A percentile compares a stretch with the other conserved stretches of the same genome.
Evolutionary conservation across 345 rosid genomes (phyloP).

Genomic region (Chamaenerion angustifolium): DNA sequence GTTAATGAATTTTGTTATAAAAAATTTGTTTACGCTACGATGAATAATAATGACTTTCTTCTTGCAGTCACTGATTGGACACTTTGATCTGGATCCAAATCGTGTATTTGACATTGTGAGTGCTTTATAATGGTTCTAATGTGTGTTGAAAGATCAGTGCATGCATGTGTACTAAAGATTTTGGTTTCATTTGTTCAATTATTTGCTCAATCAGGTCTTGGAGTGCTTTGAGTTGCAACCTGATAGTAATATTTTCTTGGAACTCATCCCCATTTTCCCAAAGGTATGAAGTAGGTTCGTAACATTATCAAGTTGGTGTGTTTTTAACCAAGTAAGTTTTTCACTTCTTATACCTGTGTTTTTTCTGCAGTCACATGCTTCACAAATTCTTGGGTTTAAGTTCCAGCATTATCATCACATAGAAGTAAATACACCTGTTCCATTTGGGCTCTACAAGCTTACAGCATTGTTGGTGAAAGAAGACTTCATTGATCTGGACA

Average conservation of each 20-base stretch:
- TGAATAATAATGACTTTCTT: conserved; percentile 6
- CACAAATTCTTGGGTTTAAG: conserved; percentile 98
- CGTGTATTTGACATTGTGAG: conserved; percentile 99
- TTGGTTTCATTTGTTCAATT: conserved; percentile 7
- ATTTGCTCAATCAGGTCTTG: conserved; percentile 48
- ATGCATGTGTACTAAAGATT: not conserved
- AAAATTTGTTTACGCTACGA: conserved; percentile 9
- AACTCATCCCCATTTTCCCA: conserved; percentile 87
- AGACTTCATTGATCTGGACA: conserved; percentile 80
- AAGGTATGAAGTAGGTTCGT: conserved; percentile 33
- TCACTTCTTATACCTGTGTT: conserved; percentile 10
- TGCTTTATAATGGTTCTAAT: conserved; percentile 4
- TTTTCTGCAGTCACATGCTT: conserved; percentile 86
- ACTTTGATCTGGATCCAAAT: conserved; percentile 96
- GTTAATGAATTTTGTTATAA: conserved; percentile 5
- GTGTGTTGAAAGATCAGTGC: not conserved
- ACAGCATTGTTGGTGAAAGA: conserved; percentile 89
- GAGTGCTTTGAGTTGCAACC: conserved; percentile 94
- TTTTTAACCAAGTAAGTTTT: not conserved
- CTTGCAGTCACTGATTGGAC: conserved; percentile 95
- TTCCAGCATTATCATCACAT: conserved; percentile 83
- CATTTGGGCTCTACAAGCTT: conserved; percentile 81
- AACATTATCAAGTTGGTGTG: not conserved
- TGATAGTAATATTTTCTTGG: conserved; percentile 50
- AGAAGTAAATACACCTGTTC: conserved; percentile 75